phyloP scores from a whole-genome alignment of 106 monocot genomes.

The Dendrobium officinale region DNA sequence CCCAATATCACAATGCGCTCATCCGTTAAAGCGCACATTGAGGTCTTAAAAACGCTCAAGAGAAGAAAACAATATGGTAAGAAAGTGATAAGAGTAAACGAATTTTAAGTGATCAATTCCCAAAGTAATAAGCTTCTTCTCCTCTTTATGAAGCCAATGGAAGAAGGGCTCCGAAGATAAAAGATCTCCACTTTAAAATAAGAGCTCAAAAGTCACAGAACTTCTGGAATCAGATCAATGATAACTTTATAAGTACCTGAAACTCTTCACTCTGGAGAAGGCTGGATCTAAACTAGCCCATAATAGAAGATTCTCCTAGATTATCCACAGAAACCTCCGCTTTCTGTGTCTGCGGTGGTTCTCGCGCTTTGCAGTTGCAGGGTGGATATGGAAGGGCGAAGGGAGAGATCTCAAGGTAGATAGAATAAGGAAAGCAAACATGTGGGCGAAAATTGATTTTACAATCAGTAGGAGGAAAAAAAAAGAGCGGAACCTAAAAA shows the following conservation, averaged over 20 bases:
- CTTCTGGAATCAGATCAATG: not conserved
- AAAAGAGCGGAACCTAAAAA: conserved; percentile 13
- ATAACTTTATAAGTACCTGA: not conserved
- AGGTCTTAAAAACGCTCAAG: not conserved
- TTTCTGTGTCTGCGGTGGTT: not conserved
- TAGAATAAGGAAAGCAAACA: conserved; percentile 22
- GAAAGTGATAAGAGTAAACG: not conserved
- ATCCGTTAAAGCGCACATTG: not conserved
- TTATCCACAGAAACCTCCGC: conserved; percentile 15
- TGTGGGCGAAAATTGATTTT: conserved; percentile 31
- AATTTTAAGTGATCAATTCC: not conserved
- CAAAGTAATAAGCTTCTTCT: not conserved
- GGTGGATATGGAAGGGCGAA: not conserved
- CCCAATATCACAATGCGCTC: not conserved
- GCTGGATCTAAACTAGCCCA: not conserved
- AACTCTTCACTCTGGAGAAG: not conserved
- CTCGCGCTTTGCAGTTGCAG: not conserved
- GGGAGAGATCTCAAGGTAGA: conserved; percentile 13
- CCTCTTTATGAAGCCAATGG: not conserved
- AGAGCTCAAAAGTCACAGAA: conserved; percentile 6
- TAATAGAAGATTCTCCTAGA: conserved; percentile 3
- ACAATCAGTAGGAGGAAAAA: conserved; percentile 15
- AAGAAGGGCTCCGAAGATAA: not conserved
- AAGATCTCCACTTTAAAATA: conserved; percentile 6
- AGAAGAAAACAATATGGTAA: not conserved